phyloP scores from a whole-genome alignment of 2,329 filamentous ascomycete genomes.

The Fusarium torreyae region DNA sequence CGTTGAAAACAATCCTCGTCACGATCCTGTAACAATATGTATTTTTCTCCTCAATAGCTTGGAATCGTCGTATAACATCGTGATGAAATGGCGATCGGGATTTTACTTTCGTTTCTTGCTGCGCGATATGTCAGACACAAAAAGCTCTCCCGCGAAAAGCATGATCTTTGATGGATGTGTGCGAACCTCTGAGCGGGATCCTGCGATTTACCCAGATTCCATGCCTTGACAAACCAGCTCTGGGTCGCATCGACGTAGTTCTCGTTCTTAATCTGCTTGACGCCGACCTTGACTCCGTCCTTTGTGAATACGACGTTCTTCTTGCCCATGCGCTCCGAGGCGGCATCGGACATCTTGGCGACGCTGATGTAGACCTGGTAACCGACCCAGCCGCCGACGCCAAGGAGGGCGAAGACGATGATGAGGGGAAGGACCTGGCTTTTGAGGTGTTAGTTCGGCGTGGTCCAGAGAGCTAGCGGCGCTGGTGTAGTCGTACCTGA shows the following conservation, averaged over 20 bases:
- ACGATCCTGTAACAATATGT: conserved; percentile 4
- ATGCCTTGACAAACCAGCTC: conserved; percentile 76
- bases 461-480: not conserved
- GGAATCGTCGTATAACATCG: conserved; percentile 7
- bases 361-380: conserved; percentile 81
- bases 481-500: conserved; percentile 38
- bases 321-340: conserved; percentile 79
- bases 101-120: conserved; percentile 48
- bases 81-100: not conserved
- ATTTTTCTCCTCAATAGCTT: conserved; percentile 3
- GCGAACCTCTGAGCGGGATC: conserved; percentile 40
- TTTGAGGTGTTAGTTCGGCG: conserved; percentile 21
- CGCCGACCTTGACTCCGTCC: conserved; percentile 79
- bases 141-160: not conserved
- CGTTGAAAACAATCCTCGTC: conserved; percentile 2
- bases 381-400: conserved; percentile 73
- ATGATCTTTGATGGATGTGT: not conserved
- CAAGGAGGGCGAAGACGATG: conserved; percentile 75
- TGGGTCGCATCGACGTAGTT: conserved; percentile 82
- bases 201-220: conserved; percentile 67
- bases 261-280: conserved; percentile 78
- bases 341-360: conserved; percentile 75
- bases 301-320: conserved; percentile 84
- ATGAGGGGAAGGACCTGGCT: conserved; percentile 77
- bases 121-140: conserved; percentile 24